phyloP scores from a whole-genome alignment of 2,329 filamentous ascomycete species.

The Colletotrichum shisoi region DNA sequence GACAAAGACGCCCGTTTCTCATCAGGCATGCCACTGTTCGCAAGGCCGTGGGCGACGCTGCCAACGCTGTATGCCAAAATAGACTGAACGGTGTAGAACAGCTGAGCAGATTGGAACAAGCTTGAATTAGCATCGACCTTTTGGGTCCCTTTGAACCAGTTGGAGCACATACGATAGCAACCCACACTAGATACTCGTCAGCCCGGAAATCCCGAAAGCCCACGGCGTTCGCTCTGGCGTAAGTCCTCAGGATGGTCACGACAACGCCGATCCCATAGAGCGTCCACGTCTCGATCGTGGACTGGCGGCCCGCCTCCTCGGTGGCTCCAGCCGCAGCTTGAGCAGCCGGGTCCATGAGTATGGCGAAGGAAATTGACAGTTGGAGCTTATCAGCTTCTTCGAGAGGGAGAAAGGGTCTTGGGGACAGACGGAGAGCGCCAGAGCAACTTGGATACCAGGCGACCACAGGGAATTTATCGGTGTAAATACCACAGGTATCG shows the following conservation, averaged over 20 bases:
- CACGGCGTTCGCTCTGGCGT: conserved; percentile 43
- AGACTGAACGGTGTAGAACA: conserved; percentile 60
- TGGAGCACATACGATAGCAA: conserved; percentile 35
- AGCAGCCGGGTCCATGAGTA: conserved; percentile 34
- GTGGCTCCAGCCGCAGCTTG: conserved; percentile 42
- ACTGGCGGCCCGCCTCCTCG: conserved; percentile 39
- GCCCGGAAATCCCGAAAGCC: conserved; percentile 43
- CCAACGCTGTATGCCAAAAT: conserved; percentile 61
- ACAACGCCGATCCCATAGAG: conserved; percentile 44
- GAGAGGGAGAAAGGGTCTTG: not conserved
- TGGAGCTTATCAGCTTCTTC: not conserved
- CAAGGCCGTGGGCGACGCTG: conserved; percentile 58
- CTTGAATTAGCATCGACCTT: not conserved
- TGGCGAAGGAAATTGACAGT: conserved; percentile 4
- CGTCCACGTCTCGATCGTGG: conserved; percentile 44
- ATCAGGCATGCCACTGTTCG: conserved; percentile 66
- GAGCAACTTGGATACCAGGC: not conserved
- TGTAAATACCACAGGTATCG: conserved; percentile 7
- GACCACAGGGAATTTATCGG: not conserved
- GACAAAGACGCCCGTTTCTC: conserved; percentile 56
- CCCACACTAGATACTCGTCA: conserved; percentile 46
- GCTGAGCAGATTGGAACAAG: conserved; percentile 45
- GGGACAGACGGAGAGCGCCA: not conserved
- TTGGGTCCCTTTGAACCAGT: not conserved
- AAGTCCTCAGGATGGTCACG: conserved; percentile 45